These are phyloP conservation scores for Sporothrix schenckii DNA, from an alignment of 2,329 filamentous ascomycete species.

Conservation along the genomic window DNA sequence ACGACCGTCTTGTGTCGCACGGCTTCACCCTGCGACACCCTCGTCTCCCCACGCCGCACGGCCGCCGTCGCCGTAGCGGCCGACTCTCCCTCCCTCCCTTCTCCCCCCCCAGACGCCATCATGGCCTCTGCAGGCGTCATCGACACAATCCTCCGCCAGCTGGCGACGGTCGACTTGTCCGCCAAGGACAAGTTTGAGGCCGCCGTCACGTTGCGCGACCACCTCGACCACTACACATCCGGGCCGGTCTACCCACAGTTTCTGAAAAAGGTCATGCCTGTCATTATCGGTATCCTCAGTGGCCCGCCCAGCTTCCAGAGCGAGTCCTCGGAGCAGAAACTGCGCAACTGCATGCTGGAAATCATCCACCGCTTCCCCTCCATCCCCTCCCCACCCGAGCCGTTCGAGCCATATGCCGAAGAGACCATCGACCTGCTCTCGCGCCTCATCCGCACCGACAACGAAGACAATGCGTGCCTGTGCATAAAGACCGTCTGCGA, in stretches of 20 bases:
- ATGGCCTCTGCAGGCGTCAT: constrained; percentile 66
- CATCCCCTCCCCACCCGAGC: constrained; percentile 70
- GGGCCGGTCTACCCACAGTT: constrained; percentile 75
- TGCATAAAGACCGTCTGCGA: constrained; percentile 99
- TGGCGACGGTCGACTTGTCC: constrained; percentile 61
- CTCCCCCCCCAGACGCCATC: constrained; percentile 43
- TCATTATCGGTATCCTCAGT: constrained; percentile 82
- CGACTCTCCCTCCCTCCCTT: not conserved
- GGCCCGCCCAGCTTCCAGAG: constrained; percentile 89
- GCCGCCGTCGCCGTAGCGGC: not conserved
- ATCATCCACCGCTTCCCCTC: constrained; percentile 85
- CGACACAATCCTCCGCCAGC: constrained; percentile 61
- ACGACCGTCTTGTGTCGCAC: constrained; percentile 13
- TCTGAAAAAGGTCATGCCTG: constrained; percentile 82
- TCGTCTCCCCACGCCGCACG: constrained; percentile 4
- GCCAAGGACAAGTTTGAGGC: constrained; percentile 78
- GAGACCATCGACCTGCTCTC: constrained; percentile 91
- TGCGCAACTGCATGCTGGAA: constrained; percentile 91
- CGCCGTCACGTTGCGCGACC: constrained; percentile 85
- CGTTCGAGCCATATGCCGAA: constrained; percentile 83
- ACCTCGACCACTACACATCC: constrained; percentile 82
- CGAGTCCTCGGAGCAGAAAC: constrained; percentile 87
- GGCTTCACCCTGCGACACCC: not conserved
- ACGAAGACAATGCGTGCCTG: constrained; percentile 97
- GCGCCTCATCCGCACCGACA: constrained; percentile 84